Base-by-base conservation (phyloP, 2,329 filamentous ascomycete species). In the Trichoderma atroviride region DNA sequence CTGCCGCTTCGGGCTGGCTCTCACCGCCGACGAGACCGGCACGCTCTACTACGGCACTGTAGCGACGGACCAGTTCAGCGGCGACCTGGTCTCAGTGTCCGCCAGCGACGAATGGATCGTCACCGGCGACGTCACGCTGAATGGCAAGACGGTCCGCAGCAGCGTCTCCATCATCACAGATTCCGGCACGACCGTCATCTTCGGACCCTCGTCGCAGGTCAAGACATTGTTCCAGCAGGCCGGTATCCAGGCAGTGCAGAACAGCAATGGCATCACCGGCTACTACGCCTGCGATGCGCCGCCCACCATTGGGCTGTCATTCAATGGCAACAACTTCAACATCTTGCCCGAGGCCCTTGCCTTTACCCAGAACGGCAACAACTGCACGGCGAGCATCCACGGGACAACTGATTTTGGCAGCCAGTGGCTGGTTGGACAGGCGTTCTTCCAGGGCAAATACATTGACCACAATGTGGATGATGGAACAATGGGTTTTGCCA, bases 381-480 rank as follows among this genome's bases (percentile, higher is more conserved):
- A 73, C 13, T 74, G 73, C 37, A 73, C 72, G 0, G 68, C 72
- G 13, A 73, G 65, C n/a, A 33, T 73, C 29, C 52, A 72, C 13
- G 73, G 73, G 10, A 63, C 66, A 4, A 11, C 27, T 14, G 29
- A 50, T 4, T 73, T 72, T 65, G 72, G 73, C 33, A 55, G 19
- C 59, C 67, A 14, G 22, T 74, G 73, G 73, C 37, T 73, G 27
- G 63, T 74, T 14, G 73, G 73, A n/a, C 73, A 74, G 69, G 65
- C 73, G 11, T 74, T 74, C 53, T 74, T 74, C 27, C 73, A 73
- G 62, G 71, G 72, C 9, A 65, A 70, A 58, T 74, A 74, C 55
- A 69, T 74, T 64, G 73, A 74, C 35, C 72, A 73, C 64, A 72
- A 73, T 13, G 33, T 70, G 11, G 63, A 65, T 10, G 69, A 62